Conservation (phyloP, 176 grass and related monocot species). For the Triticum urartu region DNA sequence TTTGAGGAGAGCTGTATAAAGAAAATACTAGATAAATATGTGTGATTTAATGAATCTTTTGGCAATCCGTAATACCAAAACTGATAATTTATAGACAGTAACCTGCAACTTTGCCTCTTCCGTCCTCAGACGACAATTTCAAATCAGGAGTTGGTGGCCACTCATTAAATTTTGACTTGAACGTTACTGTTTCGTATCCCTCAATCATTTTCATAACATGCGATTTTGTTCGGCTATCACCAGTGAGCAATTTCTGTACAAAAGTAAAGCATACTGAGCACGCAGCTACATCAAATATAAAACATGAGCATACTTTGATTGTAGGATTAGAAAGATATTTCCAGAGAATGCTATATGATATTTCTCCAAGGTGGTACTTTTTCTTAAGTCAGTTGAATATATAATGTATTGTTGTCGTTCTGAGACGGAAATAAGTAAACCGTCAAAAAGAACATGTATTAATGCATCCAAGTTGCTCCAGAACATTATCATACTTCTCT, state of each 20-base stretch:
- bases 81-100: slow-evolving; percentile 16
- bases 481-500: not conserved
- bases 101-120: slow-evolving; percentile 99
- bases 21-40: slow-evolving; percentile 1
- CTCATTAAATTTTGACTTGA: slow-evolving; percentile 84
- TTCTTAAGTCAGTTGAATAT: not conserved
- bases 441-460: not conserved
- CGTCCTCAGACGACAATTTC: slow-evolving; percentile 79
- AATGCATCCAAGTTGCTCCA: not conserved
- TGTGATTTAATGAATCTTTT: not conserved
- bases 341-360: not conserved
- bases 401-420: not conserved
- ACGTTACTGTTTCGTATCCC: slow-evolving; percentile 78
- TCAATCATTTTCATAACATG: slow-evolving; percentile 85
- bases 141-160: slow-evolving; percentile 86
- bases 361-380: slow-evolving; percentile 7
- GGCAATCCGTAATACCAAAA: not conserved
- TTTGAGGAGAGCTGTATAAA: slow-evolving; percentile 78
- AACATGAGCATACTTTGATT: not conserved
- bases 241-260: slow-evolving; percentile 77
- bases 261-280: slow-evolving; percentile 6
- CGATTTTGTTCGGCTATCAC: slow-evolving; percentile 47
- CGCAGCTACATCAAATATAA: not conserved
- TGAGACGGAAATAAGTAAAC: not conserved
- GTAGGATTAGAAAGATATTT: not conserved